Base-by-base conservation (phyloP, 495 filamentous ascomycete genomes). In the Trichoderma virens region DNA sequence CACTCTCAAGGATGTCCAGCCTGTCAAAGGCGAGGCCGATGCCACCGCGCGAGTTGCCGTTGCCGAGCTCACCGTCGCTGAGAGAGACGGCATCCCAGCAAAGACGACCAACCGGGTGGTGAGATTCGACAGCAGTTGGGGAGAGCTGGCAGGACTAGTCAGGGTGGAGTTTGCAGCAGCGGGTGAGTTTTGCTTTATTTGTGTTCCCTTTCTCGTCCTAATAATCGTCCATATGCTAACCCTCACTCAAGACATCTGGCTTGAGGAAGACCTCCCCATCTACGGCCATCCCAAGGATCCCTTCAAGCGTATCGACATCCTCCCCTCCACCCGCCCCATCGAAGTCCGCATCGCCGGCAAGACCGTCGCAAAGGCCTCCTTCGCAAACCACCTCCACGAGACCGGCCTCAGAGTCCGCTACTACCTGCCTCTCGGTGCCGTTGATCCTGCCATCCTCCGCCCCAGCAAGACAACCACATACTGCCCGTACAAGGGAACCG, bases 231-330 rank as follows among this genome's bases (percentile, higher is more conserved):
- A 18, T n/a, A 20, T 18, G 16, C 41, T 47, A n/a, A n/a, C 43
- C 16, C n/a, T 18, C 5, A 5, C 5, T 20, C 5, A 30, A 56
- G 51, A 56, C 25, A 28, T 23, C 3, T 65, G 63, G 63, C 54
- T 65, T 67, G 86, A 89, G 74, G 76, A 76, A 59, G 84, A 86
- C 63, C 72, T 74, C 25, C 79, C 74, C 5, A 81, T 88, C 59
- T 78, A 78, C 64, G 74, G 76, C 5, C 86, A 88, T 66, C 81
- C 86, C 7, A 86, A 85, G 65, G 83, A 86, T 67, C 85, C 84
- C 0, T 83, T 80, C 68, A 85, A 84, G 63, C 79, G 85, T n/a
- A 76, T 88, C 64, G 83, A 86, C 51, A 78, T 80, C 65, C 66
- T 86, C 14, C 70, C 73, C 13, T 85, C 82, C 0, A 70, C 71